phyloP scores from a whole-genome alignment of 768 basidiomycete species.

The Nidularia sp. region DNA sequence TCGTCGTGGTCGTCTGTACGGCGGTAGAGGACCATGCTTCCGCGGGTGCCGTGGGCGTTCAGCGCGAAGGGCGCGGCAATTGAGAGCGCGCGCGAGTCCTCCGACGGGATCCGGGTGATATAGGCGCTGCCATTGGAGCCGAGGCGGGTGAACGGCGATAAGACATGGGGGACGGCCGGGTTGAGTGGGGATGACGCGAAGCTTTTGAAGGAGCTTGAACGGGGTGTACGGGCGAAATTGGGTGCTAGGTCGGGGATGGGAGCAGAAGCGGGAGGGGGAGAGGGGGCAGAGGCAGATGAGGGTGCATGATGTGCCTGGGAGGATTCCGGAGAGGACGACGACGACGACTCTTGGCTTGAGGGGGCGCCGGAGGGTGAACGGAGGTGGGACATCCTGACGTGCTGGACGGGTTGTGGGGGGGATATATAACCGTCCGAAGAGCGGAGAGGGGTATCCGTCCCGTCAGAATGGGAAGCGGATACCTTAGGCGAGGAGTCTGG shows the following conservation, averaged over 20 bases:
- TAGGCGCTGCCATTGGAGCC: slow-evolving; percentile 8
- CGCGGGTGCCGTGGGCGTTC: slow-evolving; percentile 7
- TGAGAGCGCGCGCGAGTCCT: slow-evolving; percentile 12
- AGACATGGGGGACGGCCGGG: slow-evolving; percentile 6
- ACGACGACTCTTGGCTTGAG: neutral
- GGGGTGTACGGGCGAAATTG: slow-evolving; percentile 5
- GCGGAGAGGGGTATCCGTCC: neutral
- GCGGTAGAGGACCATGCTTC: slow-evolving; percentile 32
- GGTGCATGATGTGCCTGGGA: neutral
- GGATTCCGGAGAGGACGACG: neutral
- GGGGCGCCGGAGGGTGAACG: neutral
- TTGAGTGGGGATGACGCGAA: slow-evolving; percentile 9
- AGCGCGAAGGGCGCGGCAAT: neutral
- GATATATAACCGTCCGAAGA: neutral
- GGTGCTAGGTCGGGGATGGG: neutral
- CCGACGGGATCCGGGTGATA: slow-evolving; percentile 14
- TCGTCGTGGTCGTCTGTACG: slow-evolving; percentile 6
- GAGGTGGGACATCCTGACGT: neutral
- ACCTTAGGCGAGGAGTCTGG: neutral
- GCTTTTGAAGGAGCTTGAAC: slow-evolving; percentile 6
- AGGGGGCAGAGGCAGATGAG: neutral
- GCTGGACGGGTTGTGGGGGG: neutral
- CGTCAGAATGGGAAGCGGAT: neutral
- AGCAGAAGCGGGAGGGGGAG: neutral
- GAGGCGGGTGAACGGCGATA: slow-evolving; percentile 15